These are phyloP conservation scores for Phytophthora kernoviae DNA, from an alignment of 352 stramenopile species.

Conservation along the genomic window DNA sequence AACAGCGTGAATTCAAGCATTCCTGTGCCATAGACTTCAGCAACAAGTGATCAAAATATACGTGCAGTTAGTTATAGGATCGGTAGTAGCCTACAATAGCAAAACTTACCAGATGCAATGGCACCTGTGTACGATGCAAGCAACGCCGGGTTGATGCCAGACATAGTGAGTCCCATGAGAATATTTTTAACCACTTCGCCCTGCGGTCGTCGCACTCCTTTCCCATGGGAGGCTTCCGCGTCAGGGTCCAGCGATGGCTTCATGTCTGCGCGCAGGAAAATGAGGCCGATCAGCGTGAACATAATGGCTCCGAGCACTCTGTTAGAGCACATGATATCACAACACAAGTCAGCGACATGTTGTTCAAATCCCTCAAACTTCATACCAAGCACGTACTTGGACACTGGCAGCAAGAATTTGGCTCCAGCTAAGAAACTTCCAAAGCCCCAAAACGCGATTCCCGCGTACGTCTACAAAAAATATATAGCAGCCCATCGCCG, in stretches of 20 bases:
- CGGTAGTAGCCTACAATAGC: background rate
- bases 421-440: conserved; percentile 85
- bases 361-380: conserved; percentile 6
- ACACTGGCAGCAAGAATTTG: conserved; percentile 83
- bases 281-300: conserved; percentile 81
- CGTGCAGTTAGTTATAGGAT: background rate
- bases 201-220: conserved; percentile 53
- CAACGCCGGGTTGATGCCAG: conserved; percentile 85
- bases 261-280: conserved; percentile 85
- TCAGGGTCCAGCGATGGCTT: conserved; percentile 76
- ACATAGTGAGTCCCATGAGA: conserved; percentile 88
- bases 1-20: conserved; percentile 88
- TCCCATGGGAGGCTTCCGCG: conserved; percentile 47
- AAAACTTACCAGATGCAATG: conserved; percentile 74
- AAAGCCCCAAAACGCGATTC: conserved; percentile 90
- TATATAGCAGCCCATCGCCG: background rate
- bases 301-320: conserved; percentile 86
- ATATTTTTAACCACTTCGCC: conserved; percentile 83
- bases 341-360: background rate
- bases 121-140: conserved; percentile 87
- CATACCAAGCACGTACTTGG: conserved; percentile 64
- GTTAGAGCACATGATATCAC: background rate
- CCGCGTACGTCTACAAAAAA: conserved; percentile 75
- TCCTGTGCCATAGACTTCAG: conserved; percentile 82
- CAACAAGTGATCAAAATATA: background rate